These are phyloP conservation scores for Piloderma croceum DNA, from an alignment of 768 basidiomycete genomes.

Conservation along the genomic window DNA sequence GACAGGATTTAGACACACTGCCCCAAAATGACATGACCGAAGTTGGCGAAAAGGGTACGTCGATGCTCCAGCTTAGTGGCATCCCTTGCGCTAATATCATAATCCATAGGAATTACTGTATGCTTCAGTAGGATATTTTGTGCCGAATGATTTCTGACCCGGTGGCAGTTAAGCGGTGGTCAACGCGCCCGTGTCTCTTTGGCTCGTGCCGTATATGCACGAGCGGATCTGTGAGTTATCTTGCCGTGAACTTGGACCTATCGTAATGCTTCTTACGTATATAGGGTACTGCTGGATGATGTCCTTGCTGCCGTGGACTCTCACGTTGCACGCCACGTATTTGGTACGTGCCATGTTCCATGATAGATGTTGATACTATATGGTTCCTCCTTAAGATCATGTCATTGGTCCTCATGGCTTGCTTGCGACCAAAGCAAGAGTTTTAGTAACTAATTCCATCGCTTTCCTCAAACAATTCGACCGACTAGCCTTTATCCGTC, in stretches of 20 bases:
- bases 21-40: conserved; percentile 80
- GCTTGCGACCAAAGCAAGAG: conserved; percentile 74
- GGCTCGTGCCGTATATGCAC: conserved; percentile 85
- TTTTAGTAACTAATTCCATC: conserved; percentile 84
- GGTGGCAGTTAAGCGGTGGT: conserved; percentile 65
- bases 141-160: not conserved
- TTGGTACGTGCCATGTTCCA: conserved; percentile 40
- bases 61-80: not conserved
- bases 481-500: conserved; percentile 66
- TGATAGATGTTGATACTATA: conserved; percentile 1
- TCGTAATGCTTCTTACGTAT: not conserved
- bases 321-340: conserved; percentile 85
- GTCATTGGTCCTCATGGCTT: conserved; percentile 84
- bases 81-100: not conserved
- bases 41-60: conserved; percentile 76
- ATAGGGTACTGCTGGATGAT: conserved; percentile 71
- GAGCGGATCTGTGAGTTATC: conserved; percentile 72
- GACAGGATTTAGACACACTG: conserved; percentile 72
- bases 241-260: not conserved
- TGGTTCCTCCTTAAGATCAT: conserved; percentile 44
- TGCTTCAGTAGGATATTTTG: conserved; percentile 20
- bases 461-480: conserved; percentile 80
- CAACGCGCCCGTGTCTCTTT: conserved; percentile 80
- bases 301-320: conserved; percentile 82
- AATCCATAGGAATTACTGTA: conserved; percentile 50